Evolutionary conservation across 306 rosid species (phyloP).

Genomic region (Rubus idaeus): DNA sequence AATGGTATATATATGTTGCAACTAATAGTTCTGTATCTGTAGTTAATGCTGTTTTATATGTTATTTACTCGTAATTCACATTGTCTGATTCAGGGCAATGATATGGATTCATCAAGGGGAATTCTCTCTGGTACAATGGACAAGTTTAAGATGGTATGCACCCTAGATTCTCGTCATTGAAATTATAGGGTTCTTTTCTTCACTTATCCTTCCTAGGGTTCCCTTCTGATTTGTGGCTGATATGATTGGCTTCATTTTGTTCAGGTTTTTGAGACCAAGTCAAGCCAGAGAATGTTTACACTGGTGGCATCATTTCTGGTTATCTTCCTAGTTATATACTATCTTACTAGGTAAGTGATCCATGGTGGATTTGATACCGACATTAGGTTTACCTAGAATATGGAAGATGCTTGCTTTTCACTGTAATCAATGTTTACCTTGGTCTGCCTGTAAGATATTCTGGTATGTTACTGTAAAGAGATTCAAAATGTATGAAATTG

Average conservation of each 20-base stretch:
- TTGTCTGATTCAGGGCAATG: slow-evolving; percentile 59
- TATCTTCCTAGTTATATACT: slow-evolving; percentile 79
- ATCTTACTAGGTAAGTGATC: slow-evolving; percentile 57
- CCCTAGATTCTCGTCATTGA: background rate
- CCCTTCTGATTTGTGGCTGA: slow-evolving; percentile 12
- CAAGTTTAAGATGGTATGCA: slow-evolving; percentile 79
- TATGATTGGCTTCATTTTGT: slow-evolving; percentile 24
- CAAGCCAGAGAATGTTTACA: slow-evolving; percentile 82
- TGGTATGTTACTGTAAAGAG: slow-evolving; percentile 27
- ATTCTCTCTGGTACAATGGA: slow-evolving; percentile 91
- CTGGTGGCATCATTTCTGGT: slow-evolving; percentile 83
- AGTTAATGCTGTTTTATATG: background rate
- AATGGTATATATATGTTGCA: slow-evolving; percentile 59
- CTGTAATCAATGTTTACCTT: slow-evolving; percentile 23
- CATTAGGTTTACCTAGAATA: slow-evolving; percentile 13
- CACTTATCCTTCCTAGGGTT: slow-evolving; percentile 9
- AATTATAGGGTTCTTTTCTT: background rate
- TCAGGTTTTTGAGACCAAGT: slow-evolving; percentile 93
- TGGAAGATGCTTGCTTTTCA: slow-evolving; percentile 12
- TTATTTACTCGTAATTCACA: background rate
- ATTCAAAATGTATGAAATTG: slow-evolving; percentile 10
- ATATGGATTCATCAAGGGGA: slow-evolving; percentile 96
- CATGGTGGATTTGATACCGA: slow-evolving; percentile 19
- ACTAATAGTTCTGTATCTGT: slow-evolving; percentile 1
- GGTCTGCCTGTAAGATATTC: slow-evolving; percentile 27